Conservation (phyloP, 257 asterid genomes). For the Buddleja alternifolia region DNA sequence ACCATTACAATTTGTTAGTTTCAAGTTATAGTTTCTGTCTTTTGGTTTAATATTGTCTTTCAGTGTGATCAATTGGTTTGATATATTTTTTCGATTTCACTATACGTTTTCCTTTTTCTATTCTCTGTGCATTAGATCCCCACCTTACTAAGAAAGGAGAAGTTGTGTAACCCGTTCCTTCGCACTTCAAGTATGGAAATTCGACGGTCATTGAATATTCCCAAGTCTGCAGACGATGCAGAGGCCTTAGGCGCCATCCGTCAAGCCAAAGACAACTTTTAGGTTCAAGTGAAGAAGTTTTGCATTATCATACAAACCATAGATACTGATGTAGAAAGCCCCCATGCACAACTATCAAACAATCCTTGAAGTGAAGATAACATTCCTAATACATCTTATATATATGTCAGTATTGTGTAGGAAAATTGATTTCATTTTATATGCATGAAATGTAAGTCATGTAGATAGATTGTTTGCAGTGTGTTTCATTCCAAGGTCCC, state of each 20-base stretch:
- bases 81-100: not conserved
- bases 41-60: not conserved
- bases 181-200: slow-evolving; percentile 87
- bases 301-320: slow-evolving; percentile 6
- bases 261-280: slow-evolving; percentile 81
- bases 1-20: no score
- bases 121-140: slow-evolving; percentile 67
- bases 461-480: slow-evolving; percentile 6
- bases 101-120: no score
- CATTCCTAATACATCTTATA: not conserved
- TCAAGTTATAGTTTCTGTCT: not conserved
- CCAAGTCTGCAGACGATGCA: slow-evolving; percentile 68
- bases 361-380: slow-evolving; percentile 6
- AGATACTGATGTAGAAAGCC: slow-evolving; percentile 6
- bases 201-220: slow-evolving; percentile 64
- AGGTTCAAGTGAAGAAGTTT: slow-evolving; percentile 26
- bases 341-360: not conserved
- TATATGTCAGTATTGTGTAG: slow-evolving; percentile 26
- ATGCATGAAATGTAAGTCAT: not conserved
- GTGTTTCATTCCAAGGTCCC: slow-evolving; percentile 18
- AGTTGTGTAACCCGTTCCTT: slow-evolving; percentile 88
- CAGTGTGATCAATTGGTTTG: not conserved
- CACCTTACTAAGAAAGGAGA: slow-evolving; percentile 68
- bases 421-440: not conserved
- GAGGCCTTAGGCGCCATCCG: slow-evolving; percentile 80